phyloP scores from a whole-genome alignment of 2,329 filamentous ascomycete species.

The Colletotrichum zoysiae region DNA sequence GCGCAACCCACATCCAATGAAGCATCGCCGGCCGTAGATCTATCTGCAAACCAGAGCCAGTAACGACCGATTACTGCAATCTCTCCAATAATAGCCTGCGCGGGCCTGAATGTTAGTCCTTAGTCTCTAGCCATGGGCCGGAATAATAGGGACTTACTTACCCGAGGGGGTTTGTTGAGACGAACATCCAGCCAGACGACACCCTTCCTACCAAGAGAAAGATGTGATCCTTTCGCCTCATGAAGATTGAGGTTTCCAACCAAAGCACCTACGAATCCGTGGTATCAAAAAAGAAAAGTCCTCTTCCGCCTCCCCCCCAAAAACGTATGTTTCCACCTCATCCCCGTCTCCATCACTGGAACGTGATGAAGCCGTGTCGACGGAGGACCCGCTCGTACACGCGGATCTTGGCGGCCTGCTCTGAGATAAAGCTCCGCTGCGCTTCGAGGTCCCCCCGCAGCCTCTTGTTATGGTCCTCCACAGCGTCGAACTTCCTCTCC shows the following conservation, averaged over 20 bases:
- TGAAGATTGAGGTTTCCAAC: not conserved
- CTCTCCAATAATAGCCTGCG: slow-evolving; percentile 31
- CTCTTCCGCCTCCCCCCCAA: not conserved
- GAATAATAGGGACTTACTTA: slow-evolving; percentile 15
- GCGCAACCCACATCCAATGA: slow-evolving; percentile 13
- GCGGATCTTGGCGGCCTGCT: slow-evolving; percentile 41
- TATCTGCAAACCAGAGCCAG: slow-evolving; percentile 23
- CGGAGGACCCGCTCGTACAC: slow-evolving; percentile 45
- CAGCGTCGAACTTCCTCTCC: slow-evolving; percentile 46
- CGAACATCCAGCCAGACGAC: slow-evolving; percentile 19
- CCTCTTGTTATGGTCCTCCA: slow-evolving; percentile 41
- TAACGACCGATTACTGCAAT: slow-evolving; percentile 14
- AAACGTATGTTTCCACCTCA: not conserved
- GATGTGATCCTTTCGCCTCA: not conserved
- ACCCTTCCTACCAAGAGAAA: slow-evolving; percentile 28
- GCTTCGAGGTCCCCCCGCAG: slow-evolving; percentile 38
- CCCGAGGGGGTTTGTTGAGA: not conserved
- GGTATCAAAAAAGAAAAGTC: not conserved
- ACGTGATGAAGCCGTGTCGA: slow-evolving; percentile 42
- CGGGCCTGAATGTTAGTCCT: slow-evolving; percentile 17
- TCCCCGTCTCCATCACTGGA: slow-evolving; percentile 15
- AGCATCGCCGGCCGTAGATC: slow-evolving; percentile 27
- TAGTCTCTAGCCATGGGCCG: not conserved
- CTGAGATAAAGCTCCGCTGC: slow-evolving; percentile 31
- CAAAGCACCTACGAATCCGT: not conserved